phyloP scores from a whole-genome alignment of 1,139 yeast genomes.

The Zhuliangozyma blackwelliae region DNA sequence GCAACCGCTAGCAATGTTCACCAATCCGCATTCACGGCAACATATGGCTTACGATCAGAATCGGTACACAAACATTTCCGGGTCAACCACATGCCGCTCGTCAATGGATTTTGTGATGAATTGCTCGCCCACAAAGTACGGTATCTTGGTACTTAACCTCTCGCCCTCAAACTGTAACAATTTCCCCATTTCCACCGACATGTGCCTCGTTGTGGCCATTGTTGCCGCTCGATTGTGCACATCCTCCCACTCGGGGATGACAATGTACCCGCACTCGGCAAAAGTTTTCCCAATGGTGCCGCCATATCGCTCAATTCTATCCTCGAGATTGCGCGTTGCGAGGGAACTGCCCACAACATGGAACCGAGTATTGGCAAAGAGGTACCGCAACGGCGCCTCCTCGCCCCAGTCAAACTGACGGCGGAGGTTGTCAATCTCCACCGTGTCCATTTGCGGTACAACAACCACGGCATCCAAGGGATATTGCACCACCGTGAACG shows the following conservation, averaged over 20 bases:
- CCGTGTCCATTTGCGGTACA: conserved; percentile 1
- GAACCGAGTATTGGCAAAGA: conserved; percentile 21
- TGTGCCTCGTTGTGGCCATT: conserved; percentile 9
- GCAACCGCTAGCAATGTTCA: too few relatives aligned
- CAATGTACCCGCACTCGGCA: conserved; percentile 22
- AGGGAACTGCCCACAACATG: conserved; percentile 16
- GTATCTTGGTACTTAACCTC: conserved; percentile 26
- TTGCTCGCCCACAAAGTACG: conserved; percentile 40
- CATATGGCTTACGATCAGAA: too few relatives aligned
- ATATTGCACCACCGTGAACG: conserved; percentile 29
- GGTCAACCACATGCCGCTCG: conserved; percentile 40
- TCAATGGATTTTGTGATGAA: conserved; percentile 44
- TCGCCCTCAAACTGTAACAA: conserved; percentile 13
- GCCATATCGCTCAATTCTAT: conserved; percentile 27
- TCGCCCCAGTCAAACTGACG: conserved; percentile 4
- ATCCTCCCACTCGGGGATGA: conserved; percentile 10
- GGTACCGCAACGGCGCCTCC: conserved; percentile 15
- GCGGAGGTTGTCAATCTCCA: conserved; percentile 3
- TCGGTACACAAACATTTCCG: conserved; percentile 17
- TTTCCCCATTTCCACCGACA: conserved; percentile 19
- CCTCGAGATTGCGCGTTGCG: conserved; percentile 9
- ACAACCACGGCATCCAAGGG: conserved; percentile 2
- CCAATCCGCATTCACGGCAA: too few relatives aligned
- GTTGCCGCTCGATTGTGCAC: conserved; percentile 5
- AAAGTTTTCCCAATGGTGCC: conserved; percentile 21